A percentile compares a stretch with the other conserved stretches of the same genome.
Conservation (phyloP, 768 basidiomycete species). For the Tremella fuciformis region DNA sequence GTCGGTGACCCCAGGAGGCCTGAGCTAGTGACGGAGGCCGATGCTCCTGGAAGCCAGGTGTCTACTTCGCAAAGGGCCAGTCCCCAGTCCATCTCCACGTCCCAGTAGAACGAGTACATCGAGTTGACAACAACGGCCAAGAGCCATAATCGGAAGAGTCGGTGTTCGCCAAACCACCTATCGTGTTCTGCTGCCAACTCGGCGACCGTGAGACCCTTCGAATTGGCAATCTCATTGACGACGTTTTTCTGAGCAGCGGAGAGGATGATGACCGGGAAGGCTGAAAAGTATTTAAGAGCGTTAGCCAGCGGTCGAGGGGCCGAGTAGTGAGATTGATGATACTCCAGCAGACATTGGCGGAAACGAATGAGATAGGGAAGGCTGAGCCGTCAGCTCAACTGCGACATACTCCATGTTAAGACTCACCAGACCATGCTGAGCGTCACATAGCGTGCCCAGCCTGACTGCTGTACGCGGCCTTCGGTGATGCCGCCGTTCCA, state of each 20-base stretch:
- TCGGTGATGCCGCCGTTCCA: constrained; percentile 75
- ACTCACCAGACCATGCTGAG: constrained; percentile 82
- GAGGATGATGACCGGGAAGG: constrained; percentile 92
- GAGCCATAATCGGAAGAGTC: constrained; percentile 81
- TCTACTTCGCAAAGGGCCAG: constrained; percentile 64
- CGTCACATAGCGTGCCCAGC: constrained; percentile 69
- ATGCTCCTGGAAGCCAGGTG: constrained; percentile 43
- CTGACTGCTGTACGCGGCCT: constrained; percentile 62
- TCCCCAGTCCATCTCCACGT: constrained; percentile 97
- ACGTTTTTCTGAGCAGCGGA: constrained; percentile 83
- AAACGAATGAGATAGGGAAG: constrained; percentile 87
- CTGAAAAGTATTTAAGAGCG: constrained; percentile 91
- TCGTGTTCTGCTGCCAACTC: constrained; percentile 53
- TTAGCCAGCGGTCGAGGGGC: constrained; percentile 77
- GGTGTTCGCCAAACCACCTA: constrained; percentile 72
- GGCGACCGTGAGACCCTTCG: constrained; percentile 55
- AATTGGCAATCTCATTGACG: constrained; percentile 60
- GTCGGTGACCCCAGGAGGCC: constrained; percentile 3
- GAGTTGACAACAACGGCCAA: constrained; percentile 82
- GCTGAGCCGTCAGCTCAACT: constrained; percentile 53
- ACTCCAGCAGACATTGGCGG: constrained; percentile 90
- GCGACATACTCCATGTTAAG: background rate
- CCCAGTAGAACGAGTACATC: constrained; percentile 98
- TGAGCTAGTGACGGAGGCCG: background rate
- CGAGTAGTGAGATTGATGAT: constrained; percentile 62